Evolutionary conservation across 192 early-diverging fungal genomes (phyloP).

Genomic region (Phycomyces blakesleeanus): DNA sequence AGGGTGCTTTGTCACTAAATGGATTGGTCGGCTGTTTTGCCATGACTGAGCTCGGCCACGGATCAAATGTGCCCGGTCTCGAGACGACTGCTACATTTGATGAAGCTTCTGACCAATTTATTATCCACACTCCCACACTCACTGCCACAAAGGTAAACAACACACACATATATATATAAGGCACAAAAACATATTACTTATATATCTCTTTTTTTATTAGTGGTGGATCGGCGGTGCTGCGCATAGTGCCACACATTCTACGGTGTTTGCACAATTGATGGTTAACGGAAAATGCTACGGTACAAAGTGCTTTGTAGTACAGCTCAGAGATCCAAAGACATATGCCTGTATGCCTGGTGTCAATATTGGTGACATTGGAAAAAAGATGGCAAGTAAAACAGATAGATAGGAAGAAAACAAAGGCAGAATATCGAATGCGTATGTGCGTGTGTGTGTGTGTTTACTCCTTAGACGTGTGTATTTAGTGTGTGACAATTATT

Average conservation of each 20-base stretch:
- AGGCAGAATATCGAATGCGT: too few species aligned
- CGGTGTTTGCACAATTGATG: constrained; percentile 80
- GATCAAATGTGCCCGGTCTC: constrained; percentile 86
- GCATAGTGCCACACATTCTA: constrained; percentile 79
- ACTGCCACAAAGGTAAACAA: constrained; percentile 68
- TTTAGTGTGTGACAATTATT: too few species aligned
- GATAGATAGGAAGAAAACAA: not conserved
- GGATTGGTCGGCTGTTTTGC: constrained; percentile 87
- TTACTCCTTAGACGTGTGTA: not conserved
- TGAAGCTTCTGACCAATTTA: constrained; percentile 76
- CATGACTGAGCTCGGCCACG: constrained; percentile 89
- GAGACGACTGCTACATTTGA: constrained; percentile 93
- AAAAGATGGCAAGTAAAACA: constrained; percentile 65
- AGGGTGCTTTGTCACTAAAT: constrained; percentile 78
- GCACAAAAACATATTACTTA: not conserved
- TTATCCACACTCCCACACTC: constrained; percentile 75
- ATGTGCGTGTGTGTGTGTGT: too few species aligned
- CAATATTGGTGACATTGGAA: constrained; percentile 88
- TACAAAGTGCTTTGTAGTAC: constrained; percentile 87
- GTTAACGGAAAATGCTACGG: constrained; percentile 81
- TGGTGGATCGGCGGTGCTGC: constrained; percentile 98
- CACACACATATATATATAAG: not conserved
- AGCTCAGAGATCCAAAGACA: constrained; percentile 77
- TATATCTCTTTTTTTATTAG: constrained; percentile 1
- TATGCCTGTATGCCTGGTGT: constrained; percentile 79